Evolutionary conservation across 2,329 filamentous ascomycete genomes (phyloP).

Genomic region (Ascochyta rabiei): DNA sequence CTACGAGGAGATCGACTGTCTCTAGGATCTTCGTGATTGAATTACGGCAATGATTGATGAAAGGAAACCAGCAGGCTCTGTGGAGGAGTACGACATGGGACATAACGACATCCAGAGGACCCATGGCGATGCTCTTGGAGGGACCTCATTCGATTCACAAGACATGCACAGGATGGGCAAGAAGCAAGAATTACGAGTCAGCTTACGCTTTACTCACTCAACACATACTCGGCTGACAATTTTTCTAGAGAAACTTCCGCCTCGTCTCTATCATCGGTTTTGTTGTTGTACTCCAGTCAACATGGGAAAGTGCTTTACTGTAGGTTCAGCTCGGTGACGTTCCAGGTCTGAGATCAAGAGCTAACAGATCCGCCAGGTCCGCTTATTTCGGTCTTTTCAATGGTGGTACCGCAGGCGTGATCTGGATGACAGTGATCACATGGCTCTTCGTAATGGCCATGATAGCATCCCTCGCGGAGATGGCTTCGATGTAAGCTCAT

Average conservation of each 20-base stretch:
- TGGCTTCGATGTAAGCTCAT: constrained; percentile 38
- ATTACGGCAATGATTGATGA: constrained; percentile 10
- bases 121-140: constrained; percentile 15
- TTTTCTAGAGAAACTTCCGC: constrained; percentile 22
- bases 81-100: constrained; percentile 21
- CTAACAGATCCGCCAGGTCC: constrained; percentile 2
- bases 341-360: neutral
- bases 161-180: constrained; percentile 36
- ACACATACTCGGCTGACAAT: neutral
- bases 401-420: constrained; percentile 36
- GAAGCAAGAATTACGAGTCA: constrained; percentile 26
- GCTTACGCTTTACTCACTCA: neutral
- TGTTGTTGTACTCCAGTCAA: constrained; percentile 23
- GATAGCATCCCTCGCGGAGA: constrained; percentile 30
- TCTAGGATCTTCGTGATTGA: neutral
- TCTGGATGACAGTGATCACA: constrained; percentile 34
- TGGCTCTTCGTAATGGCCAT: constrained; percentile 31
- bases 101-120: constrained; percentile 7
- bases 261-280: constrained; percentile 27
- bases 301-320: constrained; percentile 28
- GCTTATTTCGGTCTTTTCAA: constrained; percentile 26
- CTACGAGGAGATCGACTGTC: neutral
- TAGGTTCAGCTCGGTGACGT: neutral
- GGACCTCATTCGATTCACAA: constrained; percentile 21
- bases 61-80: constrained; percentile 7